A percentile compares a stretch with the other conserved stretches of the same genome.
Evolutionary conservation across 1,284 basidiomycete species (phyloP).

Genomic region (Boletus semigastroideus): DNA sequence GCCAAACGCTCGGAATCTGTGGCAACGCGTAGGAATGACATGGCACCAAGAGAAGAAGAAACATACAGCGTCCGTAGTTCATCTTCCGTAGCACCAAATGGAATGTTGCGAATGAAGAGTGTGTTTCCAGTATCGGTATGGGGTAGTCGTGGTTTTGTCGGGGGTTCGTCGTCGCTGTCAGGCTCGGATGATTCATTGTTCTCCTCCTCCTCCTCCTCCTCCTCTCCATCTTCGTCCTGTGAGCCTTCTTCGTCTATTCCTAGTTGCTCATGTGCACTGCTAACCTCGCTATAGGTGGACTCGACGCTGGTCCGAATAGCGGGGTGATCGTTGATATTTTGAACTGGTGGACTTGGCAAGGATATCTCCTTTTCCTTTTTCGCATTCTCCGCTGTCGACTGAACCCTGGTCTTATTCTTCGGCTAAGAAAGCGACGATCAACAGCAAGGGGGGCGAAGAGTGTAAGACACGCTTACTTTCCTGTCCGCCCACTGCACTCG

Average conservation of each 20-base stretch:
- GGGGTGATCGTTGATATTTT: slow-evolving; percentile 59
- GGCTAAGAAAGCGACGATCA: slow-evolving; percentile 26
- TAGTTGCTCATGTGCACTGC: slow-evolving; percentile 37
- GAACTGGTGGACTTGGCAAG: slow-evolving; percentile 34
- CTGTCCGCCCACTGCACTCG: slow-evolving; percentile 79
- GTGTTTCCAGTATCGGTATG: slow-evolving; percentile 86
- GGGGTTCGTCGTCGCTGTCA: slow-evolving; percentile 39
- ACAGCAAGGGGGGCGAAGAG: not conserved
- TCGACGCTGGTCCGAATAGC: slow-evolving; percentile 82
- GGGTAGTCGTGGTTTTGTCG: slow-evolving; percentile 72
- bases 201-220: not conserved
- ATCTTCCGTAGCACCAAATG: slow-evolving; percentile 90
- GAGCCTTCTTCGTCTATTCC: slow-evolving; percentile 44
- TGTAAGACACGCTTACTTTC: slow-evolving; percentile 49
- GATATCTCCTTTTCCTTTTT: slow-evolving; percentile 39
- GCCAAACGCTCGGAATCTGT: slow-evolving; percentile 84
- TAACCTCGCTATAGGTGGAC: slow-evolving; percentile 48
- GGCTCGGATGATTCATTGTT: slow-evolving; percentile 43
- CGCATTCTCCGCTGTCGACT: slow-evolving; percentile 3
- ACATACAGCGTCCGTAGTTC: slow-evolving; percentile 80
- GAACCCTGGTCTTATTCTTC: slow-evolving; percentile 43
- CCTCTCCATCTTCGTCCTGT: slow-evolving; percentile 36
- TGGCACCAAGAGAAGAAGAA: not conserved
- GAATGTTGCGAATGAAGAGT: slow-evolving; percentile 92
- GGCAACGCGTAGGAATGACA: slow-evolving; percentile 4